Conservation (phyloP, 1,139 yeast species). For the Suhomyces choctaworum region DNA sequence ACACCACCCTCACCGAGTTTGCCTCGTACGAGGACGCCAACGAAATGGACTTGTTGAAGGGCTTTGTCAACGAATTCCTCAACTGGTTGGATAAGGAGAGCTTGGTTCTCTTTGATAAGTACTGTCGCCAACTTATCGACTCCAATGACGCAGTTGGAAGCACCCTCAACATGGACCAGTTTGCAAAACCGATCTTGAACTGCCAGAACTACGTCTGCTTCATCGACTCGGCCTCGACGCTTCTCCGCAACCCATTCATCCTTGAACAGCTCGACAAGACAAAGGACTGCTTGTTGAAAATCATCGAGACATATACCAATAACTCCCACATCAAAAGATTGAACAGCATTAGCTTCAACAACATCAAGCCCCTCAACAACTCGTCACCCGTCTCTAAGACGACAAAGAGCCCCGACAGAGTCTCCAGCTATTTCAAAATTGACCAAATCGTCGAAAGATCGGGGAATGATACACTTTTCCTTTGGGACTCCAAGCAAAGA, state of each 20-base stretch:
- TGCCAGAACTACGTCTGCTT: slow-evolving; percentile 34
- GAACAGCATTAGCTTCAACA: slow-evolving; percentile 38
- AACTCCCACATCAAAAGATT: slow-evolving; percentile 23
- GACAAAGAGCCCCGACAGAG: slow-evolving; percentile 20
- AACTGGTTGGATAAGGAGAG: slow-evolving; percentile 41
- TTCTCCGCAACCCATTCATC: slow-evolving; percentile 43
- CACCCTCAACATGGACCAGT: slow-evolving; percentile 20
- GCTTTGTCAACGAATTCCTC: slow-evolving; percentile 41
- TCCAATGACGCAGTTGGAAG: slow-evolving; percentile 18
- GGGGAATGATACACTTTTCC: slow-evolving; percentile 22
- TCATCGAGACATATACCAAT: slow-evolving; percentile 23
- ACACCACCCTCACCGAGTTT: slow-evolving; percentile 18
- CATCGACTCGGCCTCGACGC: slow-evolving; percentile 22
- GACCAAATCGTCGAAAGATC: slow-evolving; percentile 41
- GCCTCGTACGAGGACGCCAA: slow-evolving; percentile 21
- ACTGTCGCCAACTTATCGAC: slow-evolving; percentile 18
- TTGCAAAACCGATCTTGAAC: slow-evolving; percentile 36
- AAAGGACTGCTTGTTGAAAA: slow-evolving; percentile 18
- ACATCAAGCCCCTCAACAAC: slow-evolving; percentile 28
- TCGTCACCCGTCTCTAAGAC: slow-evolving; percentile 9
- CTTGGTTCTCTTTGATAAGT: slow-evolving; percentile 36
- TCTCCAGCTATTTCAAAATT: slow-evolving; percentile 42
- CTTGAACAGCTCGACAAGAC: slow-evolving; percentile 32
- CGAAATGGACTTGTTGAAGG: slow-evolving; percentile 32
- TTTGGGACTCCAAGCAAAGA: slow-evolving; percentile 16